These are phyloP conservation scores for Mycotypha africana DNA, from an alignment of 371 early-diverging fungal genomes.

Conservation along the genomic window DNA sequence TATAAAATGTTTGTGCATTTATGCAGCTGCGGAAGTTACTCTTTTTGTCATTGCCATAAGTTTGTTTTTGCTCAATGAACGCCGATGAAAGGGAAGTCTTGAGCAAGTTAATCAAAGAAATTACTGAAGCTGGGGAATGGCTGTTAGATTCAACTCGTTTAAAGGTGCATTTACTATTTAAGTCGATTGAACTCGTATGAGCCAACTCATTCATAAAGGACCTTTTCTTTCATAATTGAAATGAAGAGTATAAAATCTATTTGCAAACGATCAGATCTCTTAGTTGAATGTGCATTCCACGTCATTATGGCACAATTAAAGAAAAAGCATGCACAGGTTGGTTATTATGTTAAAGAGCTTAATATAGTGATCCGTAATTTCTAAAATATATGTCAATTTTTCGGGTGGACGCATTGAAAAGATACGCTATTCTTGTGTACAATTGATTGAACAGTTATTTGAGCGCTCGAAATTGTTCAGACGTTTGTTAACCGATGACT, in stretches of 20 bases:
- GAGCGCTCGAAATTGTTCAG: conserved; percentile 65
- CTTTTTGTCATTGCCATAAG: not conserved
- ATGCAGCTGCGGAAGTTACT: conserved; percentile 11
- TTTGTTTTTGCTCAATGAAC: conserved; percentile 25
- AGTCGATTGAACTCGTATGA: too few relatives aligned
- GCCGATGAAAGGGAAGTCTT: conserved; percentile 17
- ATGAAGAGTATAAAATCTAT: conserved; percentile 40
- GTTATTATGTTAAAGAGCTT: not conserved
- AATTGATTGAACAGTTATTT: conserved; percentile 59
- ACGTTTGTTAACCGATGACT: conserved; percentile 42
- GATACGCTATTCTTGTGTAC: conserved; percentile 64
- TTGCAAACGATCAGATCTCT: conserved; percentile 46
- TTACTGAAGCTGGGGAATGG: conserved; percentile 45
- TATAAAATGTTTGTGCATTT: too few relatives aligned
- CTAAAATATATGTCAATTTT: too few relatives aligned
- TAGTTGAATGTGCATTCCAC: conserved; percentile 41
- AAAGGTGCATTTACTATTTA: conserved; percentile 35
- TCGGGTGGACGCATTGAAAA: conserved; percentile 16
- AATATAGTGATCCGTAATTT: too few relatives aligned
- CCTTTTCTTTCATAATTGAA: too few relatives aligned
- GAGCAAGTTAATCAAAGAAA: conserved; percentile 16
- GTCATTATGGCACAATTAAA: conserved; percentile 44
- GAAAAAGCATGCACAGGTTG: conserved; percentile 64
- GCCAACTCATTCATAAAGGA: too few relatives aligned
- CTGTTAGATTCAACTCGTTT: conserved; percentile 18